A percentile compares a stretch with the other conserved stretches of the same genome.
These are phyloP conservation scores for Sindora glabra DNA, from an alignment of 306 rosid species.

Conservation along the genomic window DNA sequence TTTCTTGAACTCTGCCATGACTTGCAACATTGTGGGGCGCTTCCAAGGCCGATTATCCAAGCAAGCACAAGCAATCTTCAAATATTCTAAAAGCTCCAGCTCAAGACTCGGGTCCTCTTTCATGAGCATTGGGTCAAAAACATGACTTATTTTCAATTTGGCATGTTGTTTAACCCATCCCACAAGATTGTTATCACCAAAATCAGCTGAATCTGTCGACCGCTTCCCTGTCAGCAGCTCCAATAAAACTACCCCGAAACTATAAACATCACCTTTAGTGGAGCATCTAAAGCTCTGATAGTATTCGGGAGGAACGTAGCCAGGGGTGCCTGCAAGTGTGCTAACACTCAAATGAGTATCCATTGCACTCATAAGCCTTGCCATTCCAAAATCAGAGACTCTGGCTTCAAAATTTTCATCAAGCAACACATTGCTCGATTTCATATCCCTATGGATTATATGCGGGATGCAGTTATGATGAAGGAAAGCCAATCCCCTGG, in stretches of 20 bases:
- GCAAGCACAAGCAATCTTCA: conserved; percentile 56
- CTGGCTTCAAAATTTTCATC: conserved; percentile 61
- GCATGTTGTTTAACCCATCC: conserved; percentile 76
- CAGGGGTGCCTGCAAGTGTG: conserved; percentile 70
- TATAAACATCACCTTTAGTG: conserved; percentile 56
- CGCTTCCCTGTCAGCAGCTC: conserved; percentile 61
- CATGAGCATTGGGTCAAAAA: conserved; percentile 52
- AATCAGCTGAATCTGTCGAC: conserved; percentile 64
- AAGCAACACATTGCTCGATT: conserved; percentile 60
- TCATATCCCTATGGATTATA: conserved; percentile 68
- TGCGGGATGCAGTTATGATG: conserved; percentile 66
- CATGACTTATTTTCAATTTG: conserved; percentile 41
- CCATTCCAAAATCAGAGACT: conserved; percentile 75
- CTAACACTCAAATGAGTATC: conserved; percentile 75
- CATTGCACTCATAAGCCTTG: conserved; percentile 67
- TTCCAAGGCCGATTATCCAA: conserved; percentile 49
- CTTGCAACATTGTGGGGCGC: conserved; percentile 67
- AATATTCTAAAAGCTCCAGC: conserved; percentile 55
- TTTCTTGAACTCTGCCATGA: conserved; percentile 63
- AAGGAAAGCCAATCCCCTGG: conserved; percentile 58
- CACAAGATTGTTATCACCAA: conserved; percentile 68
- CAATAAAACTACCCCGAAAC: conserved; percentile 59
- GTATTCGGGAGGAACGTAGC: conserved; percentile 74
- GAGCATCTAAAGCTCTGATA: conserved; percentile 67
- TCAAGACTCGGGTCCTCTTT: conserved; percentile 50